Evolutionary conservation across 257 asterid genomes (phyloP), one percentile per base, ranked within the genome.

Genomic region (Ophiorrhiza pumila): DNA sequence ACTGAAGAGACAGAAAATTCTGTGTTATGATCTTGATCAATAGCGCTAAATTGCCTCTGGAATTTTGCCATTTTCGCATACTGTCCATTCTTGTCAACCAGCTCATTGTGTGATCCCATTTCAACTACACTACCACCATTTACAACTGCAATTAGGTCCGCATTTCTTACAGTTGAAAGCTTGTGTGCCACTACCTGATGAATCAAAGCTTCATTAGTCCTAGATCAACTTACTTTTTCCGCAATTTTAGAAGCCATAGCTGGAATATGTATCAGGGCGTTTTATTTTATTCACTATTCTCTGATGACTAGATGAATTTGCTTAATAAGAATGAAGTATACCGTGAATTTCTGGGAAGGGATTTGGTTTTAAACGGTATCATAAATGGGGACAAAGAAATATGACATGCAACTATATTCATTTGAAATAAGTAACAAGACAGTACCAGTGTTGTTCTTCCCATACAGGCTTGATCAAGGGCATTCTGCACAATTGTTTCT

Each of bases 391-490:
- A 39, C 27, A 5, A 5, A 13, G 18, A 56, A 37, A 60, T 11
- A 10, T 11, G 52, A 53, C 2, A 13, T 23, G 32, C 14, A 71
- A 43, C 2, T 29, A 29, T 9, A 34, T 52, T 22, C 10, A 39
- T 41, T 34, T 7, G 13, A 50, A 37, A 59, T 23, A 41, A 41
- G 22, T 55, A 29, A 52, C 25, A 14, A 25, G 23, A 71, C 23
- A 46, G 14, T 85, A 91, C 96, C 91, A 92, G 77, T 42, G 98
- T 92, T 1, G 98, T 90, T 85, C 97, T 85, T 71, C 98, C 97
- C 83, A 86, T 71, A 46, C 91, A 87, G 64, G 96, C 96, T 81
- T 89, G 91, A 81, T 92, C 96, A 4, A 92, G 80, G 12, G 98
- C 98, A 72, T 76, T 79, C 49, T 92, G 98, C 62, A 92, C 96